Conservation (phyloP, 805 yeast species). For the Alloascoidea africana region DNA sequence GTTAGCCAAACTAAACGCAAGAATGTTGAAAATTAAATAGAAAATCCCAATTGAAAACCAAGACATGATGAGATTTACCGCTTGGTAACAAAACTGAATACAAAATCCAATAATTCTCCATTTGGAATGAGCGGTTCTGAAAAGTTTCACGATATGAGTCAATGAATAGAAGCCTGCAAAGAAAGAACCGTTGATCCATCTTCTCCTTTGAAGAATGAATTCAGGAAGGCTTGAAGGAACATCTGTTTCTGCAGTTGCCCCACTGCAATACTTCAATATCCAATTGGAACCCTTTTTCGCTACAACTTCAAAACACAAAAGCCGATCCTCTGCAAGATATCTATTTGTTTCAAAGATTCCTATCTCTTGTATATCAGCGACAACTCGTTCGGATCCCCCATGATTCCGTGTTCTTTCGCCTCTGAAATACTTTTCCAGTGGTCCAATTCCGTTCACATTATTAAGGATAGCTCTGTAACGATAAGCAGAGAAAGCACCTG, state of each 20-base stretch:
- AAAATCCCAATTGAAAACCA: constrained; percentile 55
- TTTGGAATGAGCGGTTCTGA: constrained; percentile 36
- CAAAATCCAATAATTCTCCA: constrained; percentile 35
- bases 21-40: constrained; percentile 46
- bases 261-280: constrained; percentile 48
- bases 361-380: constrained; percentile 44
- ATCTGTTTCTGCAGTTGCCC: constrained; percentile 53
- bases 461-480: constrained; percentile 41
- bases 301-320: constrained; percentile 47
- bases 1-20: constrained; percentile 34
- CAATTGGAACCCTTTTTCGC: constrained; percentile 42
- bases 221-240: constrained; percentile 51
- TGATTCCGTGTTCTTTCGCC: constrained; percentile 40
- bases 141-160: constrained; percentile 38
- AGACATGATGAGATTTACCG: constrained; percentile 35
- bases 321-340: constrained; percentile 60
- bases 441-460: constrained; percentile 53
- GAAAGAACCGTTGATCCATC: constrained; percentile 60
- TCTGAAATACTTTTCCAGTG: constrained; percentile 50
- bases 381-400: constrained; percentile 32
- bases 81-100: constrained; percentile 39
- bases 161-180: constrained; percentile 46
- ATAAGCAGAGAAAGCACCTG: constrained; percentile 59
- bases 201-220: constrained; percentile 46
- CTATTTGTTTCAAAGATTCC: constrained; percentile 52